Base-by-base conservation (phyloP, 2,329 filamentous ascomycete species). In the Nigrograna mackinnonii region DNA sequence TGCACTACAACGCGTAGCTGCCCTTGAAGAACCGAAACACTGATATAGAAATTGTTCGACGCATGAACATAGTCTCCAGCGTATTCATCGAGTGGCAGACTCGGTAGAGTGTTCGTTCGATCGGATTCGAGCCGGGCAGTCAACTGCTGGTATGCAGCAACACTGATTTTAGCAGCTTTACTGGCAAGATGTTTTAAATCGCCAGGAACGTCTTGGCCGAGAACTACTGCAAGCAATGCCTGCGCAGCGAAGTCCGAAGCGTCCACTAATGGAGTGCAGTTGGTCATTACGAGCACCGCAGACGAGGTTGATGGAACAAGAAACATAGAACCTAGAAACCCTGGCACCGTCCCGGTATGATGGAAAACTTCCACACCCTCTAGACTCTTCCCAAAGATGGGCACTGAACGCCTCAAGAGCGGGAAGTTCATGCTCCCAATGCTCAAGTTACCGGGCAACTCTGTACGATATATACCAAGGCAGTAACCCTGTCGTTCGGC, bases 401-500 rank as follows among this genome's bases (percentile, higher is more conserved):
- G 41, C 2, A 42, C 7, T 2, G 35, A 3, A 17, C 41, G 31
- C 2, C 34, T 18, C 1, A 21, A 19, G 6, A 53, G 39, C 2
- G 33, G 2, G 19, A 13, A 14, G 22, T 51, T 54, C 2, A 41
- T 26, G 35, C 48, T 51, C 3, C 43, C 51, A 18, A 14, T 18
- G 16, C 34, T 38, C 12, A 52, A 43, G 24, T 40, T 42, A 2
- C 43, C 46, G 2, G 49, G 46, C 9, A 52, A 44, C 7, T 32
- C 12, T 5, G 46, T 49, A 14, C 51, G 41, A 18, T 52, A 54
- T 2, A 51, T 6, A 6, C 46, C 49, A 6, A 55, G 39, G 33
- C 49, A 55, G 41, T 55, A 50, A 5, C 37, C 39, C 28, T 45
- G 40, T 19, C 32, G 16, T 4, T 40, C 32, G 13, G 38, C 16